A percentile compares a stretch with the other conserved stretches of the same genome.
Evolutionary conservation across 1,139 yeast species (phyloP).

Genomic region (Yamadazyma atlantica): DNA sequence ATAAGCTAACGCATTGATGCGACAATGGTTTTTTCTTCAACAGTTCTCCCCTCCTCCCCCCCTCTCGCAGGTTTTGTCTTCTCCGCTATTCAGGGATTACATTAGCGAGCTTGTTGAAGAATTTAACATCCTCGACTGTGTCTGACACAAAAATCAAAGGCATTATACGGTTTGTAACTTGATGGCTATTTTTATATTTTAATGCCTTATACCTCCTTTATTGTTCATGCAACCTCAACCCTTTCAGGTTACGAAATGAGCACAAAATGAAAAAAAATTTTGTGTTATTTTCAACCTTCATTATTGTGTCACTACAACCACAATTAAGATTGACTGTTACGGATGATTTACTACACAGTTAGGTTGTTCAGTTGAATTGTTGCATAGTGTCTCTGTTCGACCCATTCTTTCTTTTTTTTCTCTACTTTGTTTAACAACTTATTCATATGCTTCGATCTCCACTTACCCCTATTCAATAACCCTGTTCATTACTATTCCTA

Average conservation of each 20-base stretch:
- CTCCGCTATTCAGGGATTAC: not conserved
- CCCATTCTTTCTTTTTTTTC: too few species aligned
- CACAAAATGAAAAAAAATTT: not conserved
- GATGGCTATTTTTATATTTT: too few species aligned
- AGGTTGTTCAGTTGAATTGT: too few species aligned
- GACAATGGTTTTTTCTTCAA: not conserved
- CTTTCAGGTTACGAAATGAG: not conserved
- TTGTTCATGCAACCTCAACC: not conserved
- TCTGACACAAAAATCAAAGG: not conserved
- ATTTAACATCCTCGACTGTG: not conserved
- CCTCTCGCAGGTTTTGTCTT: not conserved
- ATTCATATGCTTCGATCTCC: too few species aligned
- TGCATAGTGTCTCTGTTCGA: too few species aligned
- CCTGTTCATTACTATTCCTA: too few species aligned
- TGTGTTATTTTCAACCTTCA: not conserved
- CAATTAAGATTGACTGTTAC: too few species aligned
- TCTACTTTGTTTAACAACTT: too few species aligned
- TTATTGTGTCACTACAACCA: not conserved
- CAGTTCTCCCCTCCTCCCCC: not conserved
- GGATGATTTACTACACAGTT: too few species aligned
- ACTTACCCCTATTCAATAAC: too few species aligned
- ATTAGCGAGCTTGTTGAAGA: not conserved
- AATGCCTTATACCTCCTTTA: not conserved
- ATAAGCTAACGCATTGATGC: not conserved
- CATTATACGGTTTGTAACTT: not conserved